A percentile compares a stretch with the other conserved stretches of the same genome.
Conservation (phyloP, 805 yeast genomes). For the Teunomyces kruisii region DNA sequence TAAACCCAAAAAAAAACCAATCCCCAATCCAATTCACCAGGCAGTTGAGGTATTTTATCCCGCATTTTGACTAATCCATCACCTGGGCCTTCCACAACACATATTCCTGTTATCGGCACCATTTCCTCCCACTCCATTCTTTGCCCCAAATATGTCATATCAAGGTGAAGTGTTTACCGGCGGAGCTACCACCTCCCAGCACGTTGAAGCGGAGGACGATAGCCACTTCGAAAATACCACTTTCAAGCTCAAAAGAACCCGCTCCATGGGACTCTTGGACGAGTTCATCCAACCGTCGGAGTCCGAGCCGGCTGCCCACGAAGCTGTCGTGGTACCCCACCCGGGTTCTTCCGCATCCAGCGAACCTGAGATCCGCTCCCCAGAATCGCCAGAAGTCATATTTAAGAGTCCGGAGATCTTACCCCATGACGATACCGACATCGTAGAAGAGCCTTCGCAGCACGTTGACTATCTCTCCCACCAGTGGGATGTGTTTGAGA, state of each 20-base stretch:
- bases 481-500: constrained; percentile 92
- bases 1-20: background rate
- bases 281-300: constrained; percentile 53
- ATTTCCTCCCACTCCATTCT: too few relatives aligned
- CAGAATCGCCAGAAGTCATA: background rate
- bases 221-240: constrained; percentile 69
- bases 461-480: constrained; percentile 96
- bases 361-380: background rate
- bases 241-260: constrained; percentile 74
- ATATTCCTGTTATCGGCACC: too few relatives aligned
- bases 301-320: background rate
- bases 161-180: constrained; percentile 43
- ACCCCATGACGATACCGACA: constrained; percentile 84
- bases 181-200: constrained; percentile 64
- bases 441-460: constrained; percentile 75
- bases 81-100: too few relatives aligned
- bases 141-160: constrained; percentile 4
- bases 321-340: background rate
- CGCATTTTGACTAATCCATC: background rate
- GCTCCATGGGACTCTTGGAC: constrained; percentile 79
- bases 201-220: constrained; percentile 68
- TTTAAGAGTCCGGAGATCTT: constrained; percentile 32
- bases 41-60: too few relatives aligned
- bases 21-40: background rate
- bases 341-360: constrained; percentile 1